A percentile compares a stretch with the other conserved stretches of the same genome.
Conservation (phyloP, 2,329 filamentous ascomycete species). For the Aciculosporium take region DNA sequence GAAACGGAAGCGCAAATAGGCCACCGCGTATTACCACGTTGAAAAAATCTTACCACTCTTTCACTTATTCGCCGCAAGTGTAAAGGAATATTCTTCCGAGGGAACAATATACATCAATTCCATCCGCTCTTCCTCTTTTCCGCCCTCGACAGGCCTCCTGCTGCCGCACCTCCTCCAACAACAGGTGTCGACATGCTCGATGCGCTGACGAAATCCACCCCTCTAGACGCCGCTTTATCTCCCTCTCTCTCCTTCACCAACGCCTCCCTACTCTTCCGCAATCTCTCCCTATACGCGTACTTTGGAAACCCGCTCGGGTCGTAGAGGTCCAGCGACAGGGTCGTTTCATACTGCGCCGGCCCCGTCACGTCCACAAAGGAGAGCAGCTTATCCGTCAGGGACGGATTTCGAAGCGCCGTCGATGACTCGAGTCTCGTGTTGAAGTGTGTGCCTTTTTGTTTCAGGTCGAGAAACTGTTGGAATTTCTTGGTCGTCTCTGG, state of each 20-base stretch:
- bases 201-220: slow-evolving; percentile 35
- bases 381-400: slow-evolving; percentile 57
- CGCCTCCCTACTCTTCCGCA: slow-evolving; percentile 35
- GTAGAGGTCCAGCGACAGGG: slow-evolving; percentile 41
- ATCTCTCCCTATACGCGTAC: slow-evolving; percentile 35
- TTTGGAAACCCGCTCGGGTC: slow-evolving; percentile 41
- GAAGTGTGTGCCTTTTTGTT: slow-evolving; percentile 64
- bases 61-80: too few species aligned
- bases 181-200: slow-evolving; percentile 10
- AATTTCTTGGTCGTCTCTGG: slow-evolving; percentile 49
- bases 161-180: slow-evolving; percentile 6
- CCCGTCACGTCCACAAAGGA: slow-evolving; percentile 42
- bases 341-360: slow-evolving; percentile 51
- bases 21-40: neutral
- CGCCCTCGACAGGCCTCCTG: slow-evolving; percentile 13
- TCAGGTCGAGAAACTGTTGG: slow-evolving; percentile 60
- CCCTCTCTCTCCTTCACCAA: slow-evolving; percentile 30
- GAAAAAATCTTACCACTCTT: too few species aligned
- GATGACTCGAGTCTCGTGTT: slow-evolving; percentile 58
- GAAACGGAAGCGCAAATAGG: neutral
- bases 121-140: slow-evolving; percentile 22
- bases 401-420: slow-evolving; percentile 55
- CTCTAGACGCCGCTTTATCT: slow-evolving; percentile 25
- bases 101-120: slow-evolving; percentile 10
- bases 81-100: neutral